A percentile compares a stretch with the other conserved stretches of the same genome.
Conservation (phyloP, 345 rosid species). For the Trapa incisa region DNA sequence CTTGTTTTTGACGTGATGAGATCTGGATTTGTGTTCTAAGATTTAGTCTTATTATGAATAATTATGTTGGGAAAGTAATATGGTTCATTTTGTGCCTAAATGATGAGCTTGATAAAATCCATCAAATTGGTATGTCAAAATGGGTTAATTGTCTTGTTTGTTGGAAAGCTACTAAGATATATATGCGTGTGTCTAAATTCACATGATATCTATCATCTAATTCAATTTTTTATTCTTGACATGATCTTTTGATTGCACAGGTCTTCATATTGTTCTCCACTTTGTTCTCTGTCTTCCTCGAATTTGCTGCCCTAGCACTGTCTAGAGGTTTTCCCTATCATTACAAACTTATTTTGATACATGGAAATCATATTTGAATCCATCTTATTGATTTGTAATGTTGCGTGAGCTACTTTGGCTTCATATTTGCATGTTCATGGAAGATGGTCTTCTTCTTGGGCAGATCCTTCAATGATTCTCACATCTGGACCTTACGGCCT, state of each 20-base stretch:
- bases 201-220: not conserved
- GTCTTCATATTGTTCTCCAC: constrained; percentile 74
- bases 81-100: not conserved
- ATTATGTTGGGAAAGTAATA: not conserved
- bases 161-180: not conserved
- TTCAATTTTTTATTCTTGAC: not conserved
- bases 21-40: not conserved
- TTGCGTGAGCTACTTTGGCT: no score
- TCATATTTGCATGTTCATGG: not conserved
- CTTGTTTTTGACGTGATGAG: not conserved
- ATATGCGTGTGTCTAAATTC: not conserved
- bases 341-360: not conserved
- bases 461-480: constrained; percentile 56
- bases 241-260: constrained; percentile 30
- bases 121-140: not conserved
- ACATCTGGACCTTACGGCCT: constrained; percentile 88
- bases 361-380: not conserved
- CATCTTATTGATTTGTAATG: not conserved
- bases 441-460: constrained; percentile 7
- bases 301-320: constrained; percentile 47
- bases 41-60: not conserved
- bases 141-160: not conserved
- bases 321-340: constrained; percentile 50
- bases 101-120: not conserved
- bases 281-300: constrained; percentile 40